These are phyloP conservation scores for Fusarium newnesense DNA, from an alignment of 2,329 filamentous ascomycete genomes.

Conservation along the genomic window DNA sequence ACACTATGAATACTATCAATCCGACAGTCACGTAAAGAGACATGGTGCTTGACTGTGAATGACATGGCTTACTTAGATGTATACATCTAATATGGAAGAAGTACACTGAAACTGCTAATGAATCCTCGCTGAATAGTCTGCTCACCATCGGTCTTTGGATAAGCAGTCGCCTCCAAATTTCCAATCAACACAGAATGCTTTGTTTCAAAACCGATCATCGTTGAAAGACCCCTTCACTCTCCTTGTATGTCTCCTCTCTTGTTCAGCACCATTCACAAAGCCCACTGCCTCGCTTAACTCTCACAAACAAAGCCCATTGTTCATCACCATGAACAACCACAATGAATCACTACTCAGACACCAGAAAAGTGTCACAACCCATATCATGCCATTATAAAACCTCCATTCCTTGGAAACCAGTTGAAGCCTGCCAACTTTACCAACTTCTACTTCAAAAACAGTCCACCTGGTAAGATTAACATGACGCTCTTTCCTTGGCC, in stretches of 20 bases:
- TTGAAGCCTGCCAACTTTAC: neutral
- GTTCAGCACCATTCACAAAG: neutral
- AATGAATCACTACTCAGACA: neutral
- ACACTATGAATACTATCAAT: fast-evolving
- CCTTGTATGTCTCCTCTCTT: fast-evolving
- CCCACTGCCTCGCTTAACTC: fast-evolving
- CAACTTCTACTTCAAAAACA: neutral
- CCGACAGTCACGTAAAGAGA: fast-evolving
- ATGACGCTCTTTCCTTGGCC: slow-evolving; percentile 1
- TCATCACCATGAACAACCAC: fast-evolving
- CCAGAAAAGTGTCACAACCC: neutral
- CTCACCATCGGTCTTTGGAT: fast-evolving
- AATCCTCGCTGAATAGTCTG: fast-evolving
- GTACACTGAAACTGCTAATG: fast-evolving
- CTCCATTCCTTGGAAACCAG: neutral
- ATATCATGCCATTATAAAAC: neutral
- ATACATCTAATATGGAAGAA: fast-evolving
- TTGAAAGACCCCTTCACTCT: fast-evolving
- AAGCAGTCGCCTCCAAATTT: fast-evolving
- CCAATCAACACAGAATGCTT: fast-evolving
- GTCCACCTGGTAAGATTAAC: neutral
- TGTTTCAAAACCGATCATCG: fast-evolving
- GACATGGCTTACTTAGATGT: fast-evolving
- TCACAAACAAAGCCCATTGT: neutral
- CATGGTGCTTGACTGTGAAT: fast-evolving